Evolutionary conservation across 768 basidiomycete species (phyloP).

Genomic region (Pholiota molesta): DNA sequence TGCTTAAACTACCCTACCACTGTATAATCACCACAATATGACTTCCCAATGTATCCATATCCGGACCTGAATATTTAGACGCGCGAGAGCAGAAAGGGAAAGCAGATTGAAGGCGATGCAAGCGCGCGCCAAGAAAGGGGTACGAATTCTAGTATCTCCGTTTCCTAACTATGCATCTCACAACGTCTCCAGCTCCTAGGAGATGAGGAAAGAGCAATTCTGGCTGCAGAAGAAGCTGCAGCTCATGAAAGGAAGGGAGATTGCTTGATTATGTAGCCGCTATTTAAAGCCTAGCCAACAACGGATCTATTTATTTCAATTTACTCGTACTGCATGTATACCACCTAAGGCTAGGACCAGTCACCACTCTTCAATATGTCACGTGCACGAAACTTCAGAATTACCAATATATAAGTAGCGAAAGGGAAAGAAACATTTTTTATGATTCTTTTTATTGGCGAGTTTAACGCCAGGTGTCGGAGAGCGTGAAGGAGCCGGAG

Average conservation of each 20-base stretch:
- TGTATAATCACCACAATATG: slow-evolving; percentile 25
- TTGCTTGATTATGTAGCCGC: slow-evolving; percentile 58
- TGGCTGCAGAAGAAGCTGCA: slow-evolving; percentile 54
- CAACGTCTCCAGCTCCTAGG: slow-evolving; percentile 47
- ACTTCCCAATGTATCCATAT: slow-evolving; percentile 21
- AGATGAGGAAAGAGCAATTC: slow-evolving; percentile 63
- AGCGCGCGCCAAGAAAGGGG: slow-evolving; percentile 76
- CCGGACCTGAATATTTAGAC: slow-evolving; percentile 45
- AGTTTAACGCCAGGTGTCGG: slow-evolving; percentile 45
- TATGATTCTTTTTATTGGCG: not conserved
- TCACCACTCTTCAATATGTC: no score
- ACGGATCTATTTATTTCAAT: not conserved
- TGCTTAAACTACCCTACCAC: slow-evolving; percentile 48
- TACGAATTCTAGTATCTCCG: slow-evolving; percentile 36
- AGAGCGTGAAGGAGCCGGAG: slow-evolving; percentile 36
- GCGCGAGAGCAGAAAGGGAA: slow-evolving; percentile 74
- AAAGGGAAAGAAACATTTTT: no score
- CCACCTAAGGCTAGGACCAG: no score
- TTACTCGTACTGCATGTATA: not conserved
- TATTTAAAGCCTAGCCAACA: not conserved
- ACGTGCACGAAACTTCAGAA: no score
- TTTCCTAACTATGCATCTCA: not conserved
- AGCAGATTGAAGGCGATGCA: slow-evolving; percentile 72
- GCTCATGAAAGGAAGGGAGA: slow-evolving; percentile 46
- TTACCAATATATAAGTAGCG: no score